A percentile compares a stretch with the other conserved stretches of the same genome.
These are phyloP conservation scores for Neurospora cerealis DNA, from an alignment of 495 filamentous ascomycete species.

Conservation along the genomic window DNA sequence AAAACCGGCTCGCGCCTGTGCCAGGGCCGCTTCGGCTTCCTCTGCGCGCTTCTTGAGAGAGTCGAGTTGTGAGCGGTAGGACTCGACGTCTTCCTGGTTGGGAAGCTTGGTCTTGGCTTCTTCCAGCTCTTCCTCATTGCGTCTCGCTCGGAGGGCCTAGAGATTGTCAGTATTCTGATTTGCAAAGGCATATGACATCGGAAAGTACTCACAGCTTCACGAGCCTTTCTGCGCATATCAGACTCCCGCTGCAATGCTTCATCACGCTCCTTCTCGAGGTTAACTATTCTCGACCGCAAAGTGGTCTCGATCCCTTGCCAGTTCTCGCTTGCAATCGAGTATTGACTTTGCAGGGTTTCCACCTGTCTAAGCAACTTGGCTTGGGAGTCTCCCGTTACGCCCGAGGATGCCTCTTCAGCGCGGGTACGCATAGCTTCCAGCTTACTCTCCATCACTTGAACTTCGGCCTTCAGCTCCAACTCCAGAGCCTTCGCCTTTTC, in stretches of 20 bases:
- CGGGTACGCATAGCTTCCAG: constrained; percentile 76
- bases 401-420: constrained; percentile 84
- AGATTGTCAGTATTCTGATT: constrained; percentile 9
- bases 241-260: constrained; percentile 73
- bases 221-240: constrained; percentile 74
- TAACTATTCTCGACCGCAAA: constrained; percentile 59
- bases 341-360: constrained; percentile 92
- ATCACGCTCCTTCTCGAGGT: constrained; percentile 81
- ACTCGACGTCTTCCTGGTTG: constrained; percentile 41
- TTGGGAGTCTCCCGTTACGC: constrained; percentile 70
- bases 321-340: constrained; percentile 87
- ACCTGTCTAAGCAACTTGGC: constrained; percentile 87
- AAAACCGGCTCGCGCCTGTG: constrained; percentile 35
- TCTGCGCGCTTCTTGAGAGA: constrained; percentile 52
- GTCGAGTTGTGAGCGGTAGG: constrained; percentile 54
- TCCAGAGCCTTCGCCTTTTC: constrained; percentile 63
- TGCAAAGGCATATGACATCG: constrained; percentile 1
- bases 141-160: constrained; percentile 65
- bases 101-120: constrained; percentile 53
- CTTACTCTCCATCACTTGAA: constrained; percentile 76
- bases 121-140: constrained; percentile 77
- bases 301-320: constrained; percentile 94
- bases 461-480: constrained; percentile 73
- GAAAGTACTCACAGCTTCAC: constrained; percentile 59
- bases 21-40: constrained; percentile 53